phyloP scores from a whole-genome alignment of 768 basidiomycete species.

The Phaffia australis region DNA sequence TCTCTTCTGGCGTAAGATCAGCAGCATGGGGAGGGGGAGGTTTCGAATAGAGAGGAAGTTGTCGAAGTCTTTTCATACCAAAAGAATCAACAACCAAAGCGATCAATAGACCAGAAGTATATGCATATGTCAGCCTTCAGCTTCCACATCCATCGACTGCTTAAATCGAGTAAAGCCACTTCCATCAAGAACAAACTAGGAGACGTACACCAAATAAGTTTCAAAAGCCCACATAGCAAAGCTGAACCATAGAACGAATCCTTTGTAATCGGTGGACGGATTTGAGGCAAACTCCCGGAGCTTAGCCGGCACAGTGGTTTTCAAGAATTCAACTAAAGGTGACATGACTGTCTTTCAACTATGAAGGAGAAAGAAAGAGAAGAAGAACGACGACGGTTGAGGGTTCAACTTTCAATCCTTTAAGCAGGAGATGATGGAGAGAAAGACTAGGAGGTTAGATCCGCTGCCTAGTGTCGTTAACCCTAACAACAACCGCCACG shows the following conservation, averaged over 20 bases:
- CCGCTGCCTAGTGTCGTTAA: no score
- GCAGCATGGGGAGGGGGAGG: constrained; percentile 62
- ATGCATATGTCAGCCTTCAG: not conserved
- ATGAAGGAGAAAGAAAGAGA: not conserved
- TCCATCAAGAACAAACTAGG: constrained; percentile 7
- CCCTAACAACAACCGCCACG: no score
- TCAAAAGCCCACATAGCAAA: constrained; percentile 76
- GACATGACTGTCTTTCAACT: not conserved
- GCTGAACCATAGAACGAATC: constrained; percentile 65
- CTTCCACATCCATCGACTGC: constrained; percentile 1
- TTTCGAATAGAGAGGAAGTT: constrained; percentile 75
- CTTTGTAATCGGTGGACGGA: constrained; percentile 53
- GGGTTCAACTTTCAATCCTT: no score
- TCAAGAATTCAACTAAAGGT: constrained; percentile 9
- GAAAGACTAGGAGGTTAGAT: no score
- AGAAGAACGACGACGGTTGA: not conserved
- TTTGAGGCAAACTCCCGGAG: constrained; percentile 17
- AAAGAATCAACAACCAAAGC: not conserved
- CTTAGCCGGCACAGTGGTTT: not conserved
- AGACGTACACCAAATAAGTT: constrained; percentile 67
- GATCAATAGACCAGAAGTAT: not conserved
- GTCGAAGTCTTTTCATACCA: constrained; percentile 51
- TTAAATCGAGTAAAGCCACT: constrained; percentile 1
- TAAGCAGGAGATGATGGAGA: no score
- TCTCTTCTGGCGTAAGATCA: constrained; percentile 43